Conservation (phyloP, 139 green algal species). For the Gonium pectorale region DNA sequence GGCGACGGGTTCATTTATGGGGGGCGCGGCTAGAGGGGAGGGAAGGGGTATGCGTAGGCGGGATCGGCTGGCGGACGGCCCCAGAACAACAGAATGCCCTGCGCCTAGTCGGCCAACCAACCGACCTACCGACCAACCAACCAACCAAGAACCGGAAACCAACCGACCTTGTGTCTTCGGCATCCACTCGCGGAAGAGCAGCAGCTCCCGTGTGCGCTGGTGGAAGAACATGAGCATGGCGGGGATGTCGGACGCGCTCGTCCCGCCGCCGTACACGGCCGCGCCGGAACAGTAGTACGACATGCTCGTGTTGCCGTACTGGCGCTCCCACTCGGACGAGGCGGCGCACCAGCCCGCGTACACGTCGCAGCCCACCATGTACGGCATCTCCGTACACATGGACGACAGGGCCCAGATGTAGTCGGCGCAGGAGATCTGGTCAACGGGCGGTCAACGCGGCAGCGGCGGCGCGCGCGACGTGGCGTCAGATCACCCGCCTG, state of each 20-base stretch:
- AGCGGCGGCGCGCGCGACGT: too few relatives aligned
- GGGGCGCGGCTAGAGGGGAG: too few relatives aligned
- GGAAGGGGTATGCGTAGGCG: too few relatives aligned
- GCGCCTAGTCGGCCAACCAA: too few relatives aligned
- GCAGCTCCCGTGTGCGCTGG: conserved; percentile 44
- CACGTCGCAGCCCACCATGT: conserved; percentile 44
- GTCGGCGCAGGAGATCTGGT: conserved; percentile 37
- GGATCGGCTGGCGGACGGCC: too few relatives aligned
- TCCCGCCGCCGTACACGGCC: background rate
- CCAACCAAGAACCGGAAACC: too few relatives aligned
- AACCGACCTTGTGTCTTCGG: conserved; percentile 44
- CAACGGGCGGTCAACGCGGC: too few relatives aligned
- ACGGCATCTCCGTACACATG: conserved; percentile 52
- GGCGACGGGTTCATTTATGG: too few relatives aligned
- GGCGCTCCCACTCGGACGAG: background rate
- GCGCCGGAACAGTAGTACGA: conserved; percentile 17
- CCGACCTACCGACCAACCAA: too few relatives aligned
- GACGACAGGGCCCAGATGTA: conserved; percentile 37
- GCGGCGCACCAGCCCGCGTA: conserved; percentile 42
- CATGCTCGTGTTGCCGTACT: background rate
- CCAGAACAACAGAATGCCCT: too few relatives aligned
- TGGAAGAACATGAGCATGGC: conserved; percentile 73
- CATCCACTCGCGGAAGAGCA: conserved; percentile 58
- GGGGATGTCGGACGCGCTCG: conserved; percentile 34
- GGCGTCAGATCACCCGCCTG: too few relatives aligned